phyloP scores from a whole-genome alignment of 345 rosid species.

The Turnera subulata region DNA sequence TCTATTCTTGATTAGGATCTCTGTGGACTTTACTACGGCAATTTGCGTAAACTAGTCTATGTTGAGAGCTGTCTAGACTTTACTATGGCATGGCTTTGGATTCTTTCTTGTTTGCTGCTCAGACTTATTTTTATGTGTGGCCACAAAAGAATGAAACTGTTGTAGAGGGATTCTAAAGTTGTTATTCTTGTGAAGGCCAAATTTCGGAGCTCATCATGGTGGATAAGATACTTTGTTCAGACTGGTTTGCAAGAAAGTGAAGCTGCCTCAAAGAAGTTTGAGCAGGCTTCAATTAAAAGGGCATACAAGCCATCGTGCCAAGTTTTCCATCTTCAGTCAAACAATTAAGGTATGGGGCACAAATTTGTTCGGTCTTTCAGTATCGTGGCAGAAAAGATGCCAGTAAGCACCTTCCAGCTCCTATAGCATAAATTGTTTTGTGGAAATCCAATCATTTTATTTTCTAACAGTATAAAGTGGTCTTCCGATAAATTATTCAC shows the following conservation, averaged over 20 bases:
- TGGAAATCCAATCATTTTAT: no score
- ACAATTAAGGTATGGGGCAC: conserved; percentile 27
- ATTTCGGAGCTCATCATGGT: conserved; percentile 83
- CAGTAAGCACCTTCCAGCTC: no score
- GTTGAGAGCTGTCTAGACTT: no score
- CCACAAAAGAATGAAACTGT: background rate
- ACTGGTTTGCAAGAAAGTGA: conserved; percentile 63
- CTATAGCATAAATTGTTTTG: no score
- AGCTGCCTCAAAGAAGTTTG: conserved; percentile 66
- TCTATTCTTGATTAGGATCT: no score
- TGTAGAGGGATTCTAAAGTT: background rate
- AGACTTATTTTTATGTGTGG: background rate
- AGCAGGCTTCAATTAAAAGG: conserved; percentile 52
- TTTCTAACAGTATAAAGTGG: no score
- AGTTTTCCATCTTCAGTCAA: conserved; percentile 75
- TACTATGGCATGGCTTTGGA: background rate
- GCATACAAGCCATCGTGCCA: conserved; percentile 74
- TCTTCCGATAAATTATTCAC: no score
- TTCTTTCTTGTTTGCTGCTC: background rate
- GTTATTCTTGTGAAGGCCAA: conserved; percentile 54
- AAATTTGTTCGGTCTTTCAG: no score
- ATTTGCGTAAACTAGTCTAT: no score
- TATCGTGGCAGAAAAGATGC: no score
- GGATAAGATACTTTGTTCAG: conserved; percentile 67
- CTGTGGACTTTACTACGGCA: no score